Percentiles rank a stretch among this genome's conserved stretches.
These are phyloP conservation scores for Pichia kluyveri DNA, from an alignment of 805 yeast species.

Conservation along the genomic window DNA sequence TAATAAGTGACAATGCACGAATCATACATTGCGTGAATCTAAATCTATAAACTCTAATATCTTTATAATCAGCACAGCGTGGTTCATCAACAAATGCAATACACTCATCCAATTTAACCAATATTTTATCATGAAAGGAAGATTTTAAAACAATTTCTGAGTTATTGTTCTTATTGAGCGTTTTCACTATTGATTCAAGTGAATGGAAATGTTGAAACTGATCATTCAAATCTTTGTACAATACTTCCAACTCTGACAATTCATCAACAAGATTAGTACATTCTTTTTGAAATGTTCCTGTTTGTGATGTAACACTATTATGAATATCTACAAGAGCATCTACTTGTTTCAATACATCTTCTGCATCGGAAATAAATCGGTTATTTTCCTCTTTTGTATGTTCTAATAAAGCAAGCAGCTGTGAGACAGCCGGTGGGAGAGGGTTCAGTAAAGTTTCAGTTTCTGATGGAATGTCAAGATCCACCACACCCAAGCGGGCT, in stretches of 20 bases:
- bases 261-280: slow-evolving; percentile 42
- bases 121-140: slow-evolving; percentile 41
- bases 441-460: background rate
- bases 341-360: background rate
- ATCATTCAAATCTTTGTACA: slow-evolving; percentile 36
- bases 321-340: slow-evolving; percentile 42
- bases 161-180: slow-evolving; percentile 52
- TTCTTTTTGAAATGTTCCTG: slow-evolving; percentile 52
- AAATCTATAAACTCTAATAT: slow-evolving; percentile 56
- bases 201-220: slow-evolving; percentile 57
- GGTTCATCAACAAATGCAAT: slow-evolving; percentile 48
- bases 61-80: slow-evolving; percentile 46
- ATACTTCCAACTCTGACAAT: slow-evolving; percentile 32
- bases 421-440: background rate
- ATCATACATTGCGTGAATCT: slow-evolving; percentile 80
- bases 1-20: slow-evolving; percentile 65
- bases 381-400: slow-evolving; percentile 17
- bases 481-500: background rate
- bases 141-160: slow-evolving; percentile 60
- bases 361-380: slow-evolving; percentile 44
- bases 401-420: background rate
- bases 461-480: background rate
- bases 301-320: slow-evolving; percentile 50
- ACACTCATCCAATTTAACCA: slow-evolving; percentile 57
- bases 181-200: slow-evolving; percentile 59